Percentiles rank a stretch among this genome's conserved stretches.
Evolutionary conservation across 805 yeast species (phyloP).

Genomic region (Saccharomycopsis sp.): DNA sequence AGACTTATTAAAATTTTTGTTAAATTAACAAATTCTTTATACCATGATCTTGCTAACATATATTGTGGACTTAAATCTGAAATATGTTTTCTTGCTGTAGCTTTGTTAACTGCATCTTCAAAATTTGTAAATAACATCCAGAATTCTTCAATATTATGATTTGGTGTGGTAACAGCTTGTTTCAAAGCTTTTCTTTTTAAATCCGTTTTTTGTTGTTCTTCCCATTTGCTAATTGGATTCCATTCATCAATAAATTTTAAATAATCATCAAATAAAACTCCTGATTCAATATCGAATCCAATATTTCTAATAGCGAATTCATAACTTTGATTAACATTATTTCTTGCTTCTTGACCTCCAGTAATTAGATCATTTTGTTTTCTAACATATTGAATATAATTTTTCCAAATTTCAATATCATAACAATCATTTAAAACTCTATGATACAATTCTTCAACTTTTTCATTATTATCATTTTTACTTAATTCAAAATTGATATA

Average conservation of each 20-base stretch:
- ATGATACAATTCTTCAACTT: slow-evolving; percentile 56
- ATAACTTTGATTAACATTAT: slow-evolving; percentile 67
- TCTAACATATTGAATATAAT: slow-evolving; percentile 70
- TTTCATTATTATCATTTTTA: slow-evolving; percentile 50
- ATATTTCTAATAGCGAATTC: slow-evolving; percentile 72
- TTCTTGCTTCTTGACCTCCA: slow-evolving; percentile 74
- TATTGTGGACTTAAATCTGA: slow-evolving; percentile 75
- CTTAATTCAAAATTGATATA: slow-evolving; percentile 57
- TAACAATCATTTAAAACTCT: slow-evolving; percentile 51
- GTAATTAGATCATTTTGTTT: slow-evolving; percentile 55
- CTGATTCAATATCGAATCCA: slow-evolving; percentile 67
- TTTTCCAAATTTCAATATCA: slow-evolving; percentile 61
- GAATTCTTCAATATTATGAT: slow-evolving; percentile 57
- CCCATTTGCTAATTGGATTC: slow-evolving; percentile 76
- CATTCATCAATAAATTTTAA: slow-evolving; percentile 66
- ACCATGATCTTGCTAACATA: slow-evolving; percentile 76
- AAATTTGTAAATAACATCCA: slow-evolving; percentile 79
- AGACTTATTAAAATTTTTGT: slow-evolving; percentile 34
- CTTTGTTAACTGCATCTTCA: slow-evolving; percentile 66
- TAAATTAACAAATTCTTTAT: slow-evolving; percentile 55
- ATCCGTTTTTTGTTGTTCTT: slow-evolving; percentile 72
- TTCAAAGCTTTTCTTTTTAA: slow-evolving; percentile 64
- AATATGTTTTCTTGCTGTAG: slow-evolving; percentile 76
- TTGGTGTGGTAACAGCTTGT: slow-evolving; percentile 64
- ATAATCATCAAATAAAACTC: slow-evolving; percentile 72